Conservation (phyloP, 768 basidiomycete genomes). For the Amanita molliuscula region DNA sequence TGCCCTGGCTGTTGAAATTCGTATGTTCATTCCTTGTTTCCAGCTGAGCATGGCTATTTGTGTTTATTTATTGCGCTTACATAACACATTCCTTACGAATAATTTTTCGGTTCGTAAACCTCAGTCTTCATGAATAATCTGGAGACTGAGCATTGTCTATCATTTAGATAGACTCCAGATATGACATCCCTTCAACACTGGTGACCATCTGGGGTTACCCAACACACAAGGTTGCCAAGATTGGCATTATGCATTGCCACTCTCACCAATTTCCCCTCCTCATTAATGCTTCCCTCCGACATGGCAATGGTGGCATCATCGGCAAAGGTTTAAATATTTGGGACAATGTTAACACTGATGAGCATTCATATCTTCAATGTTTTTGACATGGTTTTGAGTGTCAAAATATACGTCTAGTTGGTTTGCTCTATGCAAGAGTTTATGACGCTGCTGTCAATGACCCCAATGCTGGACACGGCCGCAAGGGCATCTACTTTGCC, state of each 20-base stretch:
- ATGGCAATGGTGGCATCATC: conserved; percentile 43
- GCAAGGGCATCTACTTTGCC: conserved; percentile 44
- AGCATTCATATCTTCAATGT: conserved; percentile 22
- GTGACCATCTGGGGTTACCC: conserved; percentile 55
- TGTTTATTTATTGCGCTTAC: too few relatives aligned
- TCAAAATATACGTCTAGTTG: conserved; percentile 18
- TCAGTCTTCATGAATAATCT: too few relatives aligned
- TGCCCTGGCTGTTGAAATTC: too few relatives aligned
- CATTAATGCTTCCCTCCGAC: conserved; percentile 31
- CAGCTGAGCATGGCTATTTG: too few relatives aligned
- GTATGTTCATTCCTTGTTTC: too few relatives aligned
- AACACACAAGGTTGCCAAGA: conserved; percentile 32
- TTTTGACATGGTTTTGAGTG: background rate
- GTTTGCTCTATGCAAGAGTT: conserved; percentile 32
- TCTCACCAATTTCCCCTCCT: conserved; percentile 43
- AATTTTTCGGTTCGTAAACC: too few relatives aligned
- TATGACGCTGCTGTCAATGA: conserved; percentile 28
- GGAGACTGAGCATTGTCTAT: too few relatives aligned
- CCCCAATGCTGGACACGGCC: conserved; percentile 28
- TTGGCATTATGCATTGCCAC: conserved; percentile 40
- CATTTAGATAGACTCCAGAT: too few relatives aligned
- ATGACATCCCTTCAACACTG: too few relatives aligned
- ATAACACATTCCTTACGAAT: too few relatives aligned
- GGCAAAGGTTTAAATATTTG: conserved; percentile 50
- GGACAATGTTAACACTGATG: conserved; percentile 45